Base-by-base conservation (phyloP, 169 alveolate species). In the Plasmodium chabaudi region DNA sequence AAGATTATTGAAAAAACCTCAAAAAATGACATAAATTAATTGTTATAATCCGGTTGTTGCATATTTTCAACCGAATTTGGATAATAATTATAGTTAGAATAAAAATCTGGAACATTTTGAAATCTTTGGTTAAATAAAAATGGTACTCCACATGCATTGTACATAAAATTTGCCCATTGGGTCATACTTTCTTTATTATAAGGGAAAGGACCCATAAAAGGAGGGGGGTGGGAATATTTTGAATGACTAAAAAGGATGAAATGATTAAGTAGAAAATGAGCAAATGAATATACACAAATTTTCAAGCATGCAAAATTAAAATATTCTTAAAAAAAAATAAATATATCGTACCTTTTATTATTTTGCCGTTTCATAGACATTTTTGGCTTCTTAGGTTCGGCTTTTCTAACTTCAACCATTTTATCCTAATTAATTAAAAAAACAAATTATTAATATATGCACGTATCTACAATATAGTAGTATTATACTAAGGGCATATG, bases 111-210 rank as follows among this genome's bases (percentile, higher is more conserved):
- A 63, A 75, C 51, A 21, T 75, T 75, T 49, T 75, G 88, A 75
- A 75, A 75, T 47, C 88, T 61, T 51, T 75, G 74, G 19, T 75
- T 75, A 63, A 75, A 75, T 63, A 75, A 75, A 63, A 75, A 75
- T 2, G 88, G 88, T 19, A 75, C 61, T 61, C 88, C 56, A 75
- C 88, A 75, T 46, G 88, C 65, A 56, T 25, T 75, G 25, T 75
- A 75, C 88, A 75, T 75, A 60, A 75, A 75, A 49, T 75, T 75
- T 17, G 88, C 88, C 88, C 88, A 75, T 13, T 75, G 88, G 3
- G 63, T 74, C 88, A 75, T 75, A 49, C 75, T 75, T 46, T 75
- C 88, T 49, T 75, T 75, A 23, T 75, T 75, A 64, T 65, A 75
- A 2, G 88, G 88, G 47, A 75, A 75, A 17, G 75, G 88, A n/a